Percentiles rank a stretch among this genome's conserved stretches.
Evolutionary conservation across 164 flowering plant genomes (phyloP).

Genomic region (Magnolia changhungtana): DNA sequence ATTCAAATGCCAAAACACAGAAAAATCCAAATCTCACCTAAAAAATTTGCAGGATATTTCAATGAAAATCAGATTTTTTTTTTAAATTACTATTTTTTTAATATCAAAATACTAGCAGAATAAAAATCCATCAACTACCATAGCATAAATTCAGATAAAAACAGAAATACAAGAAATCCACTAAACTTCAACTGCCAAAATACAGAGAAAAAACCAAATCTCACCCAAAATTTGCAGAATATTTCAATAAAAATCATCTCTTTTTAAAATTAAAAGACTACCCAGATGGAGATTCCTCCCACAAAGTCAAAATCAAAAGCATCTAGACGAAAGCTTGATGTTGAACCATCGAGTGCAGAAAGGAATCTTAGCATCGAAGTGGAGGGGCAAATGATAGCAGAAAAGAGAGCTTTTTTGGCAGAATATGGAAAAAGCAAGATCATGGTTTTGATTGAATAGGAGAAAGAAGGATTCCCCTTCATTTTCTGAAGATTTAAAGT

Average conservation of each 20-base stretch:
- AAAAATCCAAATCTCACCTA: background rate
- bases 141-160: constrained; percentile 13
- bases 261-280: constrained; percentile 19
- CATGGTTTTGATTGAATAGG: background rate
- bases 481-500: background rate
- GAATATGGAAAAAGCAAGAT: constrained; percentile 12
- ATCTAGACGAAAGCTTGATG: constrained; percentile 17
- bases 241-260: constrained; percentile 4
- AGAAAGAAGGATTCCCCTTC: constrained; percentile 1
- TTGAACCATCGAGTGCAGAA: background rate
- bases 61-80: background rate
- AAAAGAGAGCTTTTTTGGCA: constrained; percentile 1
- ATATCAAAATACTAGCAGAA: too few relatives aligned
- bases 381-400: constrained; percentile 6
- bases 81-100: too few relatives aligned
- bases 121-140: constrained; percentile 8
- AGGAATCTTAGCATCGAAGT: constrained; percentile 22
- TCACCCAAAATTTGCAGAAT: background rate
- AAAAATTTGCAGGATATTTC: background rate
- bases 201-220: background rate
- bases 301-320: constrained; percentile 13
- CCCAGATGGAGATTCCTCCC: constrained; percentile 25
- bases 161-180: background rate
- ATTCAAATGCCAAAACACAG: background rate
- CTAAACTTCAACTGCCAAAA: background rate